Conservation (phyloP, 2,329 filamentous ascomycete genomes). For the Diaporthe nobilis region DNA sequence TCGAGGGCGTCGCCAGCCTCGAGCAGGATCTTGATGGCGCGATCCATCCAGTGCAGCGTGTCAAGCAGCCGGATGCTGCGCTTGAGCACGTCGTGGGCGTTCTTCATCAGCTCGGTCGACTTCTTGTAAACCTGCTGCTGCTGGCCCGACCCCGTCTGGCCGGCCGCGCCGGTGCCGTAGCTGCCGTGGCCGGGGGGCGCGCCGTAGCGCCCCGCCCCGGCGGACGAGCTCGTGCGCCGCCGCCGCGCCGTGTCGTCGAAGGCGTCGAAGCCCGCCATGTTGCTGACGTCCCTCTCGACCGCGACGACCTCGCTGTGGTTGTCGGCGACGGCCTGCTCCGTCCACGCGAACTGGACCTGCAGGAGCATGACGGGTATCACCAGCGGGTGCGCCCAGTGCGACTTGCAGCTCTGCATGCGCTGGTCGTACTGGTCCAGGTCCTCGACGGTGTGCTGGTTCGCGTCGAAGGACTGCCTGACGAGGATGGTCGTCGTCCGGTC, state of each 20-base stretch:
- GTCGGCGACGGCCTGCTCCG: slow-evolving; percentile 59
- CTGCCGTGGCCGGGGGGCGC: slow-evolving; percentile 36
- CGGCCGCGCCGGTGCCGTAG: slow-evolving; percentile 16
- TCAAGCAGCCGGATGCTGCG: slow-evolving; percentile 61
- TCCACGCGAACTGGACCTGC: slow-evolving; percentile 61
- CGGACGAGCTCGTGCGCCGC: slow-evolving; percentile 43
- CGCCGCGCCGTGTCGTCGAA: slow-evolving; percentile 43
- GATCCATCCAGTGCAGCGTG: slow-evolving; percentile 63
- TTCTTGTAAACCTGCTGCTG: slow-evolving; percentile 56
- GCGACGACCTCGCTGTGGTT: slow-evolving; percentile 59
- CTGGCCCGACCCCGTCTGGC: slow-evolving; percentile 34
- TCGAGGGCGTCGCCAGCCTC: slow-evolving; percentile 60
- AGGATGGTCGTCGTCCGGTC: slow-evolving; percentile 57
- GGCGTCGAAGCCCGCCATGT: slow-evolving; percentile 57
- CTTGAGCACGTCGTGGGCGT: slow-evolving; percentile 61
- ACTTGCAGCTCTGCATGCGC: slow-evolving; percentile 59
- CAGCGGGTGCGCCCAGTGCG: slow-evolving; percentile 62
- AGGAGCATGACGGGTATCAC: slow-evolving; percentile 61
- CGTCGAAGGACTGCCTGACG: slow-evolving; percentile 60
- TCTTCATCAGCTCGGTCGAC: slow-evolving; percentile 63
- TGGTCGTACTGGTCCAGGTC: slow-evolving; percentile 62
- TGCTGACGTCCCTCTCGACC: slow-evolving; percentile 59
- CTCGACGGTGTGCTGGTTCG: slow-evolving; percentile 56
- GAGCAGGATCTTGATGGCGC: slow-evolving; percentile 59
- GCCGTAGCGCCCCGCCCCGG: background rate